These are phyloP conservation scores for Acmispon strigosus DNA, from an alignment of 306 rosid genomes.

Conservation along the genomic window DNA sequence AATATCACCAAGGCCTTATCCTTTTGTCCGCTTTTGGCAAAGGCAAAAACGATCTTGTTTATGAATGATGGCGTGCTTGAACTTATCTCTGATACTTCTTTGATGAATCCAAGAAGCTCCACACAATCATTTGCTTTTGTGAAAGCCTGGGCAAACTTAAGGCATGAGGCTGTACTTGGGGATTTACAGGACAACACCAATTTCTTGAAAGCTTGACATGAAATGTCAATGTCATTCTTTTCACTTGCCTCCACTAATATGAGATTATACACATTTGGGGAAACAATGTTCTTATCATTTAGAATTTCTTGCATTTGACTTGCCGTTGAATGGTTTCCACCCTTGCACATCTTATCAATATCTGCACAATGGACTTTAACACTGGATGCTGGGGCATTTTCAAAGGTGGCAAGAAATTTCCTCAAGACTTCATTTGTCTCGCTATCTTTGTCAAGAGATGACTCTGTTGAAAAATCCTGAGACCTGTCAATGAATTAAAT, in stretches of 20 bases:
- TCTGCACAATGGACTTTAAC: slow-evolving; percentile 18
- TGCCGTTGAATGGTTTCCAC: slow-evolving; percentile 36
- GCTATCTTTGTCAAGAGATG: slow-evolving; percentile 33
- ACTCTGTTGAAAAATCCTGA: slow-evolving; percentile 36
- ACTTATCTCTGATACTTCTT: slow-evolving; percentile 35
- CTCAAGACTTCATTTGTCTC: slow-evolving; percentile 26
- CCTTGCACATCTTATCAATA: slow-evolving; percentile 33
- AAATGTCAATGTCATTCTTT: slow-evolving; percentile 41
- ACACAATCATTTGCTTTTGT: slow-evolving; percentile 31
- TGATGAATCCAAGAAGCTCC: slow-evolving; percentile 36
- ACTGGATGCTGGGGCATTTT: slow-evolving; percentile 29
- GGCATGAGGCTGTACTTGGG: slow-evolving; percentile 40
- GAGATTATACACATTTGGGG: slow-evolving; percentile 29
- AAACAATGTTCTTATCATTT: slow-evolving; percentile 29
- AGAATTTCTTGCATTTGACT: slow-evolving; percentile 40
- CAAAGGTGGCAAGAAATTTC: slow-evolving; percentile 33
- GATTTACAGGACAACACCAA: slow-evolving; percentile 31
- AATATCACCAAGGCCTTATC: slow-evolving; percentile 64
- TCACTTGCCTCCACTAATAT: slow-evolving; percentile 50
- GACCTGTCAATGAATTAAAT: slow-evolving; percentile 24
- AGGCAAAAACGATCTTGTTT: slow-evolving; percentile 58
- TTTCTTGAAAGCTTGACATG: slow-evolving; percentile 48
- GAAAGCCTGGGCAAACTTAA: slow-evolving; percentile 55
- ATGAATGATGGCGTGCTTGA: slow-evolving; percentile 41
- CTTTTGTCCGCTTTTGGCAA: slow-evolving; percentile 55